Percentiles rank a stretch among this genome's conserved stretches.
Evolutionary conservation across 805 yeast species (phyloP).

Genomic region (Hanseniaspora valbyensis): DNA sequence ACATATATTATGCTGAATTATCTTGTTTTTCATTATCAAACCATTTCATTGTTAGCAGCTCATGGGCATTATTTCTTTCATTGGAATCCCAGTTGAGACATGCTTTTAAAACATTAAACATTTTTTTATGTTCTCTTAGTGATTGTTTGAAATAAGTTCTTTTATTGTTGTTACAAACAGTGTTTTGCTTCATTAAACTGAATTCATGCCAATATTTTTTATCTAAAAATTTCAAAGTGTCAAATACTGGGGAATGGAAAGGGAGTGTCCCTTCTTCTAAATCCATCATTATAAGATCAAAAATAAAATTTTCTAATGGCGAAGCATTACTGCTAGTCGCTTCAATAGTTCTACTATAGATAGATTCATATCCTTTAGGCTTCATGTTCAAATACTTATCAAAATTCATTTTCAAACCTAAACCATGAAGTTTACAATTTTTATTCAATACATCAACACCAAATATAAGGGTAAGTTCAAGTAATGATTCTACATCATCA

Average conservation of each 20-base stretch:
- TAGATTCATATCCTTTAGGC: constrained; percentile 8
- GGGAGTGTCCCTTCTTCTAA: constrained; percentile 50
- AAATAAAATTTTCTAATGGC: constrained; percentile 29
- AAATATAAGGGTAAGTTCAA: constrained; percentile 72
- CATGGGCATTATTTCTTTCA: constrained; percentile 47
- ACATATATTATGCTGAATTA: neutral
- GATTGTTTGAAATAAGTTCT: constrained; percentile 28
- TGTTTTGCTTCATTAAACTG: constrained; percentile 15
- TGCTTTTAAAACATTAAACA: constrained; percentile 45
- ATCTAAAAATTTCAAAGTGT: constrained; percentile 42
- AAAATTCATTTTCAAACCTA: constrained; percentile 55
- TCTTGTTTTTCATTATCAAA: constrained; percentile 28
- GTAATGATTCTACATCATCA: constrained; percentile 83
- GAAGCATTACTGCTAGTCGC: constrained; percentile 32
- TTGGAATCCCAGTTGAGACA: constrained; percentile 50
- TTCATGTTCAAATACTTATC: constrained; percentile 12
- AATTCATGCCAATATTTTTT: constrained; percentile 8
- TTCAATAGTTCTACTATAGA: constrained; percentile 8
- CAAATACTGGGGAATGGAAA: constrained; percentile 59
- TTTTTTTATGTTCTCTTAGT: constrained; percentile 32
- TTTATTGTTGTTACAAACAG: constrained; percentile 20
- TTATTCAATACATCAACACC: constrained; percentile 63
- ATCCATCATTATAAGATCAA: constrained; percentile 30
- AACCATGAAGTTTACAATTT: constrained; percentile 77
- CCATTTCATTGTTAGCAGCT: constrained; percentile 47